Evolutionary conservation across 345 rosid genomes (phyloP).

Genomic region (Eucalyptus grandis): DNA sequence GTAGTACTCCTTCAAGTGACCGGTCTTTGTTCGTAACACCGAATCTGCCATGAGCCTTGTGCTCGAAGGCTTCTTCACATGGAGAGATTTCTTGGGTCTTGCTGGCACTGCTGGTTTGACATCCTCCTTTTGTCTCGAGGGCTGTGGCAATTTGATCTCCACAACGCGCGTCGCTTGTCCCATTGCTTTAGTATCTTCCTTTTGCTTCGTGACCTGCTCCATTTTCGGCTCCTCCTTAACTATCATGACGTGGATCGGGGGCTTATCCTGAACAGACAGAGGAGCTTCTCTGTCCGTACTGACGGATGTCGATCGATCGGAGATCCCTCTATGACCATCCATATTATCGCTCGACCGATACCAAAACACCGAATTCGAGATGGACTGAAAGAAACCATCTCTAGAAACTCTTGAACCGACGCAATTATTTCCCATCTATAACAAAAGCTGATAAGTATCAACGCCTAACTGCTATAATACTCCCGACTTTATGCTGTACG

Average conservation of each 20-base stretch:
- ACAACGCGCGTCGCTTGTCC: neutral
- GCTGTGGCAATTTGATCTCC: neutral
- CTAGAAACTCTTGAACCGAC: slow-evolving; percentile 21
- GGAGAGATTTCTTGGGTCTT: slow-evolving; percentile 12
- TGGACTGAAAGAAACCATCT: slow-evolving; percentile 7
- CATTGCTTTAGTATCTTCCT: neutral
- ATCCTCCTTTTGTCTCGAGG: neutral
- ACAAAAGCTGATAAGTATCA: neutral
- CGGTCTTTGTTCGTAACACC: slow-evolving; percentile 48
- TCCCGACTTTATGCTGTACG: neutral
- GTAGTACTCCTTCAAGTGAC: slow-evolving; percentile 55
- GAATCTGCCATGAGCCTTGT: slow-evolving; percentile 54
- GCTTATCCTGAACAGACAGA: neutral
- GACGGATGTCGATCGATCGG: neutral
- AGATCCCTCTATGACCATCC: neutral
- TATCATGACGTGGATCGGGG: neutral
- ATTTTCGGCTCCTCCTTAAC: slow-evolving; percentile 3
- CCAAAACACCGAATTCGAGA: slow-evolving; percentile 19
- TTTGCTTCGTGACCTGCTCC: neutral
- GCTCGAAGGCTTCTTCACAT: slow-evolving; percentile 38
- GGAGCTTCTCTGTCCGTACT: slow-evolving; percentile 1
- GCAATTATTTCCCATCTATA: slow-evolving; percentile 69
- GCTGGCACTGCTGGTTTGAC: neutral
- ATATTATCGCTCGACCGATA: neutral
- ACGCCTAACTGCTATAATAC: neutral